Percentiles rank a stretch among this genome's conserved stretches.
Conservation (phyloP, 2,329 filamentous ascomycete species). For the Arthroderma uncinatum region DNA sequence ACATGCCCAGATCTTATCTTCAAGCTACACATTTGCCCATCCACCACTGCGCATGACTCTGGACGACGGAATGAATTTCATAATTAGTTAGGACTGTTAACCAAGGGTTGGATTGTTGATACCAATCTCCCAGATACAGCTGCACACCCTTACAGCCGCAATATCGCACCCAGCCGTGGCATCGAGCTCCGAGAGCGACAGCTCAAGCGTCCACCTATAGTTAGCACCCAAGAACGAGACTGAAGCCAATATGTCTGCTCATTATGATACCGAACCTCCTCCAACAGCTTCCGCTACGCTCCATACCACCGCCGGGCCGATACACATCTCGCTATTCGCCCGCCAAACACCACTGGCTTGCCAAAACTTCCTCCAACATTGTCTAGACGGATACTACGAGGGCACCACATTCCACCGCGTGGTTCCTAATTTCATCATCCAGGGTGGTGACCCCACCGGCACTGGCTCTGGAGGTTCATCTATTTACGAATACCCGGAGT, state of each 20-base stretch:
- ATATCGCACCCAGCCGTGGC: background rate
- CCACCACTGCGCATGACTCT: background rate
- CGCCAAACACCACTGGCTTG: conserved; percentile 85
- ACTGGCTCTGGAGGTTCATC: conserved; percentile 85
- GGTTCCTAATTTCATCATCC: conserved; percentile 81
- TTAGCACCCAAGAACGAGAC: background rate
- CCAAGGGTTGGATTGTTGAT: no score
- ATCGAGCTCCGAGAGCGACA: background rate
- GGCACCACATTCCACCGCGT: conserved; percentile 89
- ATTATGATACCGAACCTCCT: conserved; percentile 90
- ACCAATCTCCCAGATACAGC: no score
- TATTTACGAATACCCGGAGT: conserved; percentile 64
- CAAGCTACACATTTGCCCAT: background rate
- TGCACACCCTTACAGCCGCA: background rate
- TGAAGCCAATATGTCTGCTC: conserved; percentile 56
- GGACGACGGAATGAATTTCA: no score
- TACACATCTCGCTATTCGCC: conserved; percentile 86
- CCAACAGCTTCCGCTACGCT: conserved; percentile 86
- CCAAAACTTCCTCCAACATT: conserved; percentile 92
- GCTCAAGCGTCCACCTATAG: background rate
- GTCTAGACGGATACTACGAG: conserved; percentile 90
- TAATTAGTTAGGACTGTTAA: no score
- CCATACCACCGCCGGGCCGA: conserved; percentile 78
- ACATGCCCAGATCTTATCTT: background rate
- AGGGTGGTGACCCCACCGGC: conserved; percentile 88